Base-by-base conservation (phyloP, 345 rosid genomes). In the Cardiospermum halicacabum region DNA sequence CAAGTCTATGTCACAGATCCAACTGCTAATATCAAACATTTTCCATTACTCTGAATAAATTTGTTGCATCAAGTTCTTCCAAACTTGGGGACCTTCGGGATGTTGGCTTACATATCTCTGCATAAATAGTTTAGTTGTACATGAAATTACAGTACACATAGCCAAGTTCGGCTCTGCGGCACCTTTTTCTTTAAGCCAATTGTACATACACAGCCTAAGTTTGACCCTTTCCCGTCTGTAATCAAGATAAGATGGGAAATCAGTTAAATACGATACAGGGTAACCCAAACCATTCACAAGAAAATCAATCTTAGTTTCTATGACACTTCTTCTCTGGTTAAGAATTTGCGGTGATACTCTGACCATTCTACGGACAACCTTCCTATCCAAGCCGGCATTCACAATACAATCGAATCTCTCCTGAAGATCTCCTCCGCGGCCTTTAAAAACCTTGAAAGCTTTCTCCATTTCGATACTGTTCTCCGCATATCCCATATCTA, bases 341-440 rank as follows among this genome's bases (percentile, higher is more conserved):
- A 89, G 89, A 27, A 89, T 78, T 50, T 82, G 85, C 65, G 98
- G 97, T 36, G 85, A 77, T 47, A 71, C 68, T 51, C 61, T 74
- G 40, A 92, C 73, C 82, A 92, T 86, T 65, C 69, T 50, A 0
- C 68, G 56, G 57, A 82, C 92, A 40, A 78, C 85, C 50, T 80
- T 67, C 69, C 69, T 72, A 61, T 81, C 84, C 81, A 91, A 65
- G 59, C 92, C 97, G 26, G 84, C 84, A 56, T 70, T 75, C 61
- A 85, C 78, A 42, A 91, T 61, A 39, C 74, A 82, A 75, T 91
- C 84, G 70, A 84, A 91, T 80, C 97, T 82, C 72, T 86, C 89
- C 42, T 77, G 93, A 45, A 91, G 76, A 64, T 85, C 82, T 30
- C 67, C 62, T 68, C 87, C 87, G 25, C 64, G 79, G 62, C 92